Conservation (phyloP, 2,329 filamentous ascomycete genomes). For the Aschersonia sp. region DNA sequence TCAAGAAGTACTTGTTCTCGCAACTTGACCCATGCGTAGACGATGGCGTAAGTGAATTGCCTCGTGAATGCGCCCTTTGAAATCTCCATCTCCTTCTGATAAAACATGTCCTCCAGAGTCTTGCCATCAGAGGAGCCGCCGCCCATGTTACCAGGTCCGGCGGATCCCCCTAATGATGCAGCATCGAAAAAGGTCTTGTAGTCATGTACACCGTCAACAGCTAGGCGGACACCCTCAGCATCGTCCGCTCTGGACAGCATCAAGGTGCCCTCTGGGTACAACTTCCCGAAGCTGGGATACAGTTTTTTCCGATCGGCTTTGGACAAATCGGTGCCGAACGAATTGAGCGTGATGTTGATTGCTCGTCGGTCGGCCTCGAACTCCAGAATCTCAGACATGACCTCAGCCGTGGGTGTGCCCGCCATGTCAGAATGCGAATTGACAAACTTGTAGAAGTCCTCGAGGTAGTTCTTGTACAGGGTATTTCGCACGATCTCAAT, state of each 20-base stretch:
- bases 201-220: slow-evolving; percentile 82
- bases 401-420: slow-evolving; percentile 77
- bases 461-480: slow-evolving; percentile 97
- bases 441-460: slow-evolving; percentile 93
- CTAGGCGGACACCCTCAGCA: slow-evolving; percentile 80
- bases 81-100: slow-evolving; percentile 98
- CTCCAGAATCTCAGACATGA: slow-evolving; percentile 91
- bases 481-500: slow-evolving; percentile 99
- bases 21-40: slow-evolving; percentile 96
- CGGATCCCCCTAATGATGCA: slow-evolving; percentile 58
- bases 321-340: slow-evolving; percentile 87
- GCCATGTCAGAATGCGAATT: slow-evolving; percentile 76
- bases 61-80: slow-evolving; percentile 89
- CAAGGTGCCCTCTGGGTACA: slow-evolving; percentile 86
- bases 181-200: slow-evolving; percentile 96
- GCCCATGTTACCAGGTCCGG: slow-evolving; percentile 70
- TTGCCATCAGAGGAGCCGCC: slow-evolving; percentile 68
- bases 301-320: slow-evolving; percentile 93
- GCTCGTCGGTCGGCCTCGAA: slow-evolving; percentile 93
- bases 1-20: slow-evolving; percentile 66
- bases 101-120: slow-evolving; percentile 94
- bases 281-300: slow-evolving; percentile 78
- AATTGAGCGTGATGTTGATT: slow-evolving; percentile 99
- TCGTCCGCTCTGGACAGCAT: slow-evolving; percentile 95
- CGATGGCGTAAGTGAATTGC: slow-evolving; percentile 88